Base-by-base conservation (phyloP, 495 filamentous ascomycete species). In the Pyrenopolyporus hunteri region DNA sequence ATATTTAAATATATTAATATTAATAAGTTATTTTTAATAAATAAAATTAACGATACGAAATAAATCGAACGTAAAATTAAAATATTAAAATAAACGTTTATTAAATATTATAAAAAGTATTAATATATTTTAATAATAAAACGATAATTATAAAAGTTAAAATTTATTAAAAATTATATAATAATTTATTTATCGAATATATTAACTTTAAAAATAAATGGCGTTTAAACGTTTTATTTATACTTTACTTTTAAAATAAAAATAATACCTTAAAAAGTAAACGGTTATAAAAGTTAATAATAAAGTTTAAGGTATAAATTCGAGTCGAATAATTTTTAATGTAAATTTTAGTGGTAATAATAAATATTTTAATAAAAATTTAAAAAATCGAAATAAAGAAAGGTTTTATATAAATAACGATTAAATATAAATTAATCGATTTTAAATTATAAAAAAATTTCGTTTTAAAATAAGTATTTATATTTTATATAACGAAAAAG, bases 301-400 rank as follows among this genome's bases (percentile, higher is more conserved):
- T 14, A 20, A 33, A 33, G 31, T 10, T 33, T 33, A 33, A 33
- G 13, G 8, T n/a, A n/a, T 33, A 33, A 33, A 10, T 10, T 10
- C 8, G 8, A 10, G 8, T 33, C 9, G 8, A 33, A 33, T 33
- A 33, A 8, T 36, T 25, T 31, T 42, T 53, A 40, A 22, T 53
- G 43, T 35, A 43, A 31, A 43, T 43, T 32, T 54, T 43, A 43
- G 31, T 54, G 10, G 29, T 54, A 43, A 54, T 54, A 43, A 29
- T 54, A 31, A 54, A 54, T 43, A 54, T 43, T 43, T 33, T 33
- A 33, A 54, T 31, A 54, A 43, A 25, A 54, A 54, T 31, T 54
- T 43, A 33, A 33, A 33, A 33, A 33, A 43, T 40, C 16, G 2
- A 54, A 54, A 20, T 36, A 9, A 43, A 43, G 8, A 54, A 54